phyloP scores from a whole-genome alignment of 78 protist species.

The Polysphondylium violaceum region DNA sequence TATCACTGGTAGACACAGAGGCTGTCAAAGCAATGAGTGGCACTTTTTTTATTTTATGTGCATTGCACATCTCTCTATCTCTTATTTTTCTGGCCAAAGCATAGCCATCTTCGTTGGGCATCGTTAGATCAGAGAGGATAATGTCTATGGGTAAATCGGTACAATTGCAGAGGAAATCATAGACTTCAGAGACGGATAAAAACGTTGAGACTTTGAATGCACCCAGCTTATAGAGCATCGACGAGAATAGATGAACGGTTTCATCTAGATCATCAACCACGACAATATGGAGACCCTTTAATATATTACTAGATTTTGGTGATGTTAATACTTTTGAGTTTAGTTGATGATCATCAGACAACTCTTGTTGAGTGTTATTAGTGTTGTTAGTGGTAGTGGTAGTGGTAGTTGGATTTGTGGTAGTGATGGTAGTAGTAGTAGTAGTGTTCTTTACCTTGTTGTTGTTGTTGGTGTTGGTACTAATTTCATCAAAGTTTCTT shows the following conservation, averaged over 20 bases:
- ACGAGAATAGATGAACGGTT: constrained; percentile 18
- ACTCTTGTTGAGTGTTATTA: too few relatives aligned
- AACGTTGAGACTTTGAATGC: constrained; percentile 12
- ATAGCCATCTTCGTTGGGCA: constrained; percentile 66
- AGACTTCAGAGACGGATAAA: background rate
- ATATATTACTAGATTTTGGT: background rate
- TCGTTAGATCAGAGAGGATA: constrained; percentile 41
- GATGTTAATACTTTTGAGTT: background rate
- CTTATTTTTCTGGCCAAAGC: constrained; percentile 15
- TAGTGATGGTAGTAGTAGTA: constrained; percentile 15
- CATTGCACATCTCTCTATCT: background rate
- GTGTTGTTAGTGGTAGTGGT: background rate
- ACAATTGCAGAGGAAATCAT: background rate
- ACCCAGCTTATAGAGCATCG: constrained; percentile 50
- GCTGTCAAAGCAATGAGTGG: constrained; percentile 63
- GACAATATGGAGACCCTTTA: constrained; percentile 8
- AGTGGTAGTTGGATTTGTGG: background rate
- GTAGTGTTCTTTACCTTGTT: background rate
- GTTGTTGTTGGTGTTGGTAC: background rate
- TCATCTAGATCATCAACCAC: constrained; percentile 61
- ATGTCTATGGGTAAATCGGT: background rate
- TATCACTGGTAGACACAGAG: constrained; percentile 16
- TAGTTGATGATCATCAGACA: too few relatives aligned
- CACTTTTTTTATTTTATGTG: background rate
- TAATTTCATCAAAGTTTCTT: background rate